Evolutionary conservation across 495 filamentous ascomycete species (phyloP).

Genomic region (Tetracladium marchalianum): DNA sequence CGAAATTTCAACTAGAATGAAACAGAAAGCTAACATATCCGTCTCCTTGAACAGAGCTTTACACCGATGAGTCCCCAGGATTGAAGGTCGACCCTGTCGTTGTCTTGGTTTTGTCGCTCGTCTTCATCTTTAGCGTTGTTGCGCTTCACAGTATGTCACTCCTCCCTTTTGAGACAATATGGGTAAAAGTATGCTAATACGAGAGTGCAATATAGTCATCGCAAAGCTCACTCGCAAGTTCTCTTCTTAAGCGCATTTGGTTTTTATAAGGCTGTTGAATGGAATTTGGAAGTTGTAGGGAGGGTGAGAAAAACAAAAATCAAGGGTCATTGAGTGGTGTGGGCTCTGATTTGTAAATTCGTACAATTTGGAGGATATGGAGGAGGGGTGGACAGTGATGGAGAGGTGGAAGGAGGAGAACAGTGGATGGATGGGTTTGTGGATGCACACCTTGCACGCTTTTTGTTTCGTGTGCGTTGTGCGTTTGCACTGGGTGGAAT

Average conservation of each 20-base stretch:
- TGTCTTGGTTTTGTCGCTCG: conserved; percentile 84
- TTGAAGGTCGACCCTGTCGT: conserved; percentile 96
- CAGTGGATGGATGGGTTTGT: no score
- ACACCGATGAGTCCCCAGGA: conserved; percentile 95
- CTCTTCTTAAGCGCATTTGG: conserved; percentile 50
- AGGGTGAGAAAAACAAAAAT: background rate
- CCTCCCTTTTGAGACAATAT: background rate
- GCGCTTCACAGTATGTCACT: conserved; percentile 78
- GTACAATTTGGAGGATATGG: no score
- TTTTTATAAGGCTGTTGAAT: background rate
- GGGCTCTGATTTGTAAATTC: no score
- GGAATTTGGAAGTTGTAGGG: background rate
- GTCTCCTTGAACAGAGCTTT: conserved; percentile 49
- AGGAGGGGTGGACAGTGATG: no score
- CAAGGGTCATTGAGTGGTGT: no score
- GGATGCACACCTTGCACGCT: no score
- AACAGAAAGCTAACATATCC: background rate
- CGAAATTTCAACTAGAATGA: no score
- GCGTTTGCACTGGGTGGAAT: no score
- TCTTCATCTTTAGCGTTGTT: conserved; percentile 98
- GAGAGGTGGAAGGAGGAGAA: no score
- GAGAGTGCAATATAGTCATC: conserved; percentile 54
- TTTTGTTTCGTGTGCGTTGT: no score
- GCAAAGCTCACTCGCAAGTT: conserved; percentile 93
- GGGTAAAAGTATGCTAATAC: background rate